Evolutionary conservation across 805 yeast species (phyloP), one percentile per base, ranked within the genome.

Genomic region (Saturnispora gosingensis): DNA sequence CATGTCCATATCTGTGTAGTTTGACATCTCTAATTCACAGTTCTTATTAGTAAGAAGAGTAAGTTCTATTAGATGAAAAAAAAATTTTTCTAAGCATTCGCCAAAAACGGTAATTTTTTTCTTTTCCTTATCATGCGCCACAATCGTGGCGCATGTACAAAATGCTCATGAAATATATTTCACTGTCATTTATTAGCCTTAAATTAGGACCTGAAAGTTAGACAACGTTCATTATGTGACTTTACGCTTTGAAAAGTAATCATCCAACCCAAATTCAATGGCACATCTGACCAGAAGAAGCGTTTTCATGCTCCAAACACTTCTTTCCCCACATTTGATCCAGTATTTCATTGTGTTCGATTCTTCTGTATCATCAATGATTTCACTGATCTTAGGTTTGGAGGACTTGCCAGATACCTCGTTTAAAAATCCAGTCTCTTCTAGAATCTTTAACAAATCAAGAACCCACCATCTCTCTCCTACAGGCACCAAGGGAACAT

Each of bases 221-320:
- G 22, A 27, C 11, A 8, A 13, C 16, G 7, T 9, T 15, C 35
- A 6, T 27, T 20, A 27, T 10, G n/a, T 5, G 4, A 28, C 7
- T 16, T 43, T 32, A 5, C 36, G 47, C 7, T 15, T 35, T 7
- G 36, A n/a, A 28, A 49, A 86, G 60, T 79, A 76, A 64, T 84
- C 88, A 64, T 90, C 96, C 51, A 91, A 72, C 25, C 89, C 85
- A 67, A 85, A 88, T 71, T 91, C 99, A 50, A 91, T 85, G 1
- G 90, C 81, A 60, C 97, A 87, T 45, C 99, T 72, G 1, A 96
- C 85, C 81, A 89, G 83, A 30, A 93, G 72, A 36, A 89, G 71
- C 0, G 96, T 88, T 54, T 88, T 73, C 48, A 88, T 77, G 1
- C 96, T 95, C 98, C 98, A 93, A 1, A 89, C 88, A 43, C 96